Conservation (phyloP, 257 asterid genomes). For the Ballota nigra region DNA sequence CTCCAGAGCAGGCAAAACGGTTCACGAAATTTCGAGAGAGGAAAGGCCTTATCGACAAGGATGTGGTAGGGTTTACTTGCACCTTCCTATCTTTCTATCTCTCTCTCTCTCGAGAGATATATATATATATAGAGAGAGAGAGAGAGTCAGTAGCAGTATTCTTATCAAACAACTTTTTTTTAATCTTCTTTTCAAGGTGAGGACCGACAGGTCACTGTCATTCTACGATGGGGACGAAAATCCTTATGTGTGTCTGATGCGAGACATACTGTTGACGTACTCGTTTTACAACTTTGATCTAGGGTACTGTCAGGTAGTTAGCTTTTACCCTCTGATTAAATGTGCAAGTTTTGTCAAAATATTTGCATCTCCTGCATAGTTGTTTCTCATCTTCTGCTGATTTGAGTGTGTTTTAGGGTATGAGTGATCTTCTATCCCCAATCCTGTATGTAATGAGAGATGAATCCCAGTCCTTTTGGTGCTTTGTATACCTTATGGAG, state of each 20-base stretch:
- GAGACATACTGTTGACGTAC: slow-evolving; percentile 89
- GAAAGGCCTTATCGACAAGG: slow-evolving; percentile 95
- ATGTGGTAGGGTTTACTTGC: slow-evolving; percentile 66
- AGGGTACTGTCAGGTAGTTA: slow-evolving; percentile 94
- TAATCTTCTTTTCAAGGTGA: slow-evolving; percentile 58
- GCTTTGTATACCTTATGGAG: slow-evolving; percentile 88
- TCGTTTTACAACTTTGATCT: slow-evolving; percentile 98
- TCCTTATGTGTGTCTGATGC: slow-evolving; percentile 79
- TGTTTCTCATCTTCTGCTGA: slow-evolving; percentile 15
- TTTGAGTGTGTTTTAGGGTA: slow-evolving; percentile 59
- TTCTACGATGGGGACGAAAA: slow-evolving; percentile 98
- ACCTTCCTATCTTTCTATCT: slow-evolving; percentile 6
- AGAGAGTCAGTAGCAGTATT: slow-evolving; percentile 9
- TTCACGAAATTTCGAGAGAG: slow-evolving; percentile 97
- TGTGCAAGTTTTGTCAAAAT: slow-evolving; percentile 1
- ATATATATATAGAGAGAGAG: too few relatives aligned
- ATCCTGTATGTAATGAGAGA: slow-evolving; percentile 85
- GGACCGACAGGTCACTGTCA: slow-evolving; percentile 83
- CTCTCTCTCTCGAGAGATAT: too few relatives aligned
- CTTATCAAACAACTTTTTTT: slow-evolving; percentile 2
- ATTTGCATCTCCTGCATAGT: not conserved
- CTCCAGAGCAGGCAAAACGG: slow-evolving; percentile 75
- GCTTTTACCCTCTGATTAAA: not conserved
- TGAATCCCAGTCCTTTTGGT: slow-evolving; percentile 94
- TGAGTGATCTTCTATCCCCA: slow-evolving; percentile 99